These are phyloP conservation scores for Uncinocarpus reesii DNA, from an alignment of 2,329 filamentous ascomycete species.

Conservation along the genomic window DNA sequence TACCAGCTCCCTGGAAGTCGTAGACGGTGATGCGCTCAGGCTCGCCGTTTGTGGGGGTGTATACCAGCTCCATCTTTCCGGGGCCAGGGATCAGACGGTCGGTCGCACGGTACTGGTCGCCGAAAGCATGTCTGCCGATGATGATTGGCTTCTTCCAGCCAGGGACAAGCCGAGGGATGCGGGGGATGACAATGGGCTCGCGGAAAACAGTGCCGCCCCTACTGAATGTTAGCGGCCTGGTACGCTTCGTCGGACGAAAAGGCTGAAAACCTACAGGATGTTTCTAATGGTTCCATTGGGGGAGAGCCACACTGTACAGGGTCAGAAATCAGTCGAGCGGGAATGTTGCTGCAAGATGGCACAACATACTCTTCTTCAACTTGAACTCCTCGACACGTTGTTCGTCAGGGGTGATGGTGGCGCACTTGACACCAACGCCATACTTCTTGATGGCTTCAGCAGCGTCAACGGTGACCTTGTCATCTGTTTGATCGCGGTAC, in stretches of 20 bases:
- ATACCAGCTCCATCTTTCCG: constrained; percentile 90
- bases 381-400: constrained; percentile 94
- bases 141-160: constrained; percentile 99
- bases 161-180: constrained; percentile 83
- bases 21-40: constrained; percentile 81
- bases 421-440: constrained; percentile 96
- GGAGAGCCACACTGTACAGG: constrained; percentile 75
- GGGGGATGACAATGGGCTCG: constrained; percentile 92
- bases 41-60: constrained; percentile 62
- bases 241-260: not conserved
- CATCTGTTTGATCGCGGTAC: constrained; percentile 92
- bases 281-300: constrained; percentile 81
- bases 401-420: constrained; percentile 97
- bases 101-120: constrained; percentile 96
- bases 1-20: constrained; percentile 75
- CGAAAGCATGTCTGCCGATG: constrained; percentile 95
- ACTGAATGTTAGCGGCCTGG: constrained; percentile 19
- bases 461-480: constrained; percentile 88
- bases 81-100: constrained; percentile 72
- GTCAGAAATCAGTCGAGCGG: constrained; percentile 6
- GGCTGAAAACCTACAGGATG: constrained; percentile 40
- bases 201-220: constrained; percentile 93
- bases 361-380: constrained; percentile 81
- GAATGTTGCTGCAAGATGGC: constrained; percentile 8
- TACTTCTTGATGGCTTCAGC: constrained; percentile 99